Base-by-base conservation (phyloP, 129 eudicot species). In the Lonicera japonica region DNA sequence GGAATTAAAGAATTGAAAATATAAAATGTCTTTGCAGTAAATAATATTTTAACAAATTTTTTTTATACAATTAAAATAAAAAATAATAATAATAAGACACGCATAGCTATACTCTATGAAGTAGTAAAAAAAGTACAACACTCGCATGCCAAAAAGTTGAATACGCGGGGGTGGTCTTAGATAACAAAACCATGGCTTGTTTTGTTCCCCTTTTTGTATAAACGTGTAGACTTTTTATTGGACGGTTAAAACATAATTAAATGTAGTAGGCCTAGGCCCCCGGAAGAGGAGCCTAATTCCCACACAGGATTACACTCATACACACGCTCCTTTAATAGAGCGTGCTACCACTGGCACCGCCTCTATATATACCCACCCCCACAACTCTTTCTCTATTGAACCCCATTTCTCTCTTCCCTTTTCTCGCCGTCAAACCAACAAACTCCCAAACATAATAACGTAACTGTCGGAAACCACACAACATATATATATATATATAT, bases 221-320 rank as follows among this genome's bases (percentile, higher is more conserved):
- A 10, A 14, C 50, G 50, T 53, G 69, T 15, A 34, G 54, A 55
- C 34, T 70, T 64, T 64, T 63, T 62, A 68, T 63, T 76, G 76
- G 81, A 14, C 59, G 71, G 86, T 80, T n/a, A 75, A 80, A 80
- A 75, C 79, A 25, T 64, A 73, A n/a, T 46, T 75, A 69, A 75
- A 71, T 47, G 69, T 64, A 71, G 82, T 64, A 71, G 82, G 70
- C 78, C 78, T 59, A 21, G 16, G 18, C 61, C 18, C 4, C 60
- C 82, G 86, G 82, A 80, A 43, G 57, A 59, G 79, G 76, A 68
- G 82, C 82, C 76, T 25, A 76, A 69, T 43, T 67, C 58, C 63
- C 67, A 61, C 47, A 40, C 50, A 43, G 13, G 50, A 43, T 43
- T 43, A 43, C 4, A 55, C 41, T 59, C 19, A 68, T n/a, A n/a